phyloP scores from a whole-genome alignment of 208 protist species.

The Leishmania guyanensis region DNA sequence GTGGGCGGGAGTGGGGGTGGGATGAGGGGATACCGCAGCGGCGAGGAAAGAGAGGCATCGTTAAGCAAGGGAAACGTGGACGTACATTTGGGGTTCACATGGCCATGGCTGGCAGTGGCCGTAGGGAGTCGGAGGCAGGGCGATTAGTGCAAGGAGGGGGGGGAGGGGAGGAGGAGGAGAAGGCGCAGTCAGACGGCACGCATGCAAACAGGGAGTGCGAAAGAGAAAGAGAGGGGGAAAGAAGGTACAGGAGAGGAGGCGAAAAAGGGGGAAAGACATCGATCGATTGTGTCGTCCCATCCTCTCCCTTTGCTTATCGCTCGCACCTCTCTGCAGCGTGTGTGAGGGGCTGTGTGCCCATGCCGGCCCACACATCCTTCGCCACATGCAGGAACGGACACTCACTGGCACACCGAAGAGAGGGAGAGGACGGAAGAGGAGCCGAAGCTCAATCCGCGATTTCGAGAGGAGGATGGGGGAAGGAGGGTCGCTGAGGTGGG shows the following conservation, averaged over 20 bases:
- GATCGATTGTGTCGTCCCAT: neutral
- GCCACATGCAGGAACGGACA: neutral
- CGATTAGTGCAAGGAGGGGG: neutral
- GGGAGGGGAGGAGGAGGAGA: neutral
- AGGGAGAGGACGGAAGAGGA: neutral
- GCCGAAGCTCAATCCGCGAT: neutral
- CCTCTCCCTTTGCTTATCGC: neutral
- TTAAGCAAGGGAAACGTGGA: neutral
- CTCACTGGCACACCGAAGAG: neutral
- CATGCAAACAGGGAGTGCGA: neutral
- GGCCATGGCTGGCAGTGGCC: neutral
- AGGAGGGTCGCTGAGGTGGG: neutral
- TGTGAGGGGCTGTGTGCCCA: neutral
- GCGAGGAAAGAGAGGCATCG: neutral
- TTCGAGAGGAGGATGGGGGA: neutral
- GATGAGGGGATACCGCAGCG: too few species aligned
- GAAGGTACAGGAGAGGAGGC: neutral
- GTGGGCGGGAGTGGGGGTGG: neutral
- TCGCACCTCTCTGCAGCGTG: neutral
- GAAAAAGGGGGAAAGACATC: conserved; percentile 1
- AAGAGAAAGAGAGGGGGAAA: neutral
- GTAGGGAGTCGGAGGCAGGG: neutral
- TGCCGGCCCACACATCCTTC: neutral
- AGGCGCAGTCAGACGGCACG: neutral
- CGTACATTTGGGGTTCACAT: neutral